Base-by-base conservation (phyloP, 306 rosid species). In the Argentina anserina region DNA sequence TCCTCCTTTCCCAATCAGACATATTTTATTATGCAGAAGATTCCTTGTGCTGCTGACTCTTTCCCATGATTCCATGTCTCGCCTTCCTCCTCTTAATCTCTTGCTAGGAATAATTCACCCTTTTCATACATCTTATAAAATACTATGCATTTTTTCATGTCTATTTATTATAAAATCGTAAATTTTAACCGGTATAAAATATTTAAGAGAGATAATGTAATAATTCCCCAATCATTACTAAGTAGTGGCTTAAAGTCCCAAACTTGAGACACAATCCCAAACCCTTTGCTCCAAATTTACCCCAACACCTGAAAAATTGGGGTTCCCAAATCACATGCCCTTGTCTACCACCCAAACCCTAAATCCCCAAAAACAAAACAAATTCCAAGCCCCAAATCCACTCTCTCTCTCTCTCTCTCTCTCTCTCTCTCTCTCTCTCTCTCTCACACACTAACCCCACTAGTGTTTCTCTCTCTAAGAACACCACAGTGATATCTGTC, bases 401-500 rank as follows among this genome's bases (percentile, higher is more conserved):
- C 65, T 28, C 72, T 2, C 17, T 20, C 66, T 34, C 77, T 42
- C 77, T 50, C 1, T 34, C 81, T 33, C 77, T 50, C 65, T 67
- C 72, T 1, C 58, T 7, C 72, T 20, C 66, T 34, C 77, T 42
- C 77, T 50, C 1, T 34, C 81, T 33, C 77, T 50, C 65, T 67
- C 72, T 1, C 58, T 7, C 72, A 15, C 74, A 78, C 87, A 72
- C 83, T 75, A 68, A 79, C 85, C 84, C 87, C 88, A 82, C 87
- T 72, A 7, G 12, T 65, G 81, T 75, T 81, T 70, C 80, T 79
- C 83, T 76, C 81, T 73, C 81, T 78, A 33, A 33, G 4, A 69
- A 76, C 65, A 49, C 53, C 46, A 89, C 87, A 85, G 93, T 86
- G 87, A 66, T 81, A 89, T 78, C 97, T 94, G 99, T 94, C 99